A percentile compares a stretch with the other conserved stretches of the same genome.
phyloP scores from a whole-genome alignment of 345 rosid genomes.

The Citrus inodora region DNA sequence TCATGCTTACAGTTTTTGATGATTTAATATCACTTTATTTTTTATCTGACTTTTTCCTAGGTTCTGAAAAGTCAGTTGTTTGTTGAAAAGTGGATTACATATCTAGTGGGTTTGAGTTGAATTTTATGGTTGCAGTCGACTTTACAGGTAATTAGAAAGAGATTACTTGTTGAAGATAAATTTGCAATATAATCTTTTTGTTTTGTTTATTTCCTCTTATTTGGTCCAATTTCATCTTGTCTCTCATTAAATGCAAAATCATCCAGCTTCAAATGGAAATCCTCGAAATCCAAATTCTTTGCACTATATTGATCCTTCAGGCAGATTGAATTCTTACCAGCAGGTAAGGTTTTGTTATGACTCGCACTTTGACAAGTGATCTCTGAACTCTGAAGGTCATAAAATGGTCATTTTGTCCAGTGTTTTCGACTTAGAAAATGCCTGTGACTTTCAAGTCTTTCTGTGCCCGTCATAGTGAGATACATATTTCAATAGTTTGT shows the following conservation, averaged over 20 bases:
- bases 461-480: not conserved
- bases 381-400: not conserved
- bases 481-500: too few species aligned
- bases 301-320: slow-evolving; percentile 81
- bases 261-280: slow-evolving; percentile 84
- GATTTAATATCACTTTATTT: not conserved
- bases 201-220: not conserved
- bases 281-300: slow-evolving; percentile 63
- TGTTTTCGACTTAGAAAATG: not conserved
- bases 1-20: not conserved
- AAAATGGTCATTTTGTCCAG: not conserved
- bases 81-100: slow-evolving; percentile 82
- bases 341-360: slow-evolving; percentile 30
- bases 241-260: not conserved
- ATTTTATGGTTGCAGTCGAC: slow-evolving; percentile 93
- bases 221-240: not conserved
- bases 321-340: slow-evolving; percentile 79
- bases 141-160: slow-evolving; percentile 59
- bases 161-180: not conserved
- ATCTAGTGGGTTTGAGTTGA: slow-evolving; percentile 77
- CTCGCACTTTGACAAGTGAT: not conserved
- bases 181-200: not conserved
- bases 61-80: slow-evolving; percentile 68
- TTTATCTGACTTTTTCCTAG: slow-evolving; percentile 27
- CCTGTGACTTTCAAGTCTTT: not conserved